Evolutionary conservation across 2,329 filamentous ascomycete species (phyloP).

Genomic region (Triangularia verruculosa): DNA sequence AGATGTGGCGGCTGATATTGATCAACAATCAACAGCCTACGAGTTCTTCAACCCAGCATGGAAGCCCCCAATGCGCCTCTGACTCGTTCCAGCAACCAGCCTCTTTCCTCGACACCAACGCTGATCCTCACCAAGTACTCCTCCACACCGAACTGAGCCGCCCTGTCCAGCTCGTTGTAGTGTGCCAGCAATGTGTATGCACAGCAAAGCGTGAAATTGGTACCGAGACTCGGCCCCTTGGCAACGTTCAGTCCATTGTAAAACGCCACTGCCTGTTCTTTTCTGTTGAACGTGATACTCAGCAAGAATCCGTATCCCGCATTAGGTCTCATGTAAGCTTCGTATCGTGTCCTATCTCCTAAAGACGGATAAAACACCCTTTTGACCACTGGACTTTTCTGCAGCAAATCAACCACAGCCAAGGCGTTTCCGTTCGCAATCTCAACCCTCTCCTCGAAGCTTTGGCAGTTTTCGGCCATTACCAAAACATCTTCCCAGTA

Average conservation of each 20-base stretch:
- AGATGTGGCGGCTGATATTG: no score
- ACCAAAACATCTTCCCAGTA: conserved; percentile 20
- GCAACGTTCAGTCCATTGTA: conserved; percentile 24
- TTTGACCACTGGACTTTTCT: not conserved
- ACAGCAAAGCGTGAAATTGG: conserved; percentile 27
- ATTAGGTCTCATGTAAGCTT: conserved; percentile 3
- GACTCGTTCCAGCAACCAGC: conserved; percentile 21
- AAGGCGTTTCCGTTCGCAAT: conserved; percentile 20
- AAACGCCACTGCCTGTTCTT: conserved; percentile 18
- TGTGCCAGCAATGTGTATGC: conserved; percentile 27
- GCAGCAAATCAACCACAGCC: conserved; percentile 9
- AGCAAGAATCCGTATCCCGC: conserved; percentile 24
- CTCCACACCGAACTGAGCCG: conserved; percentile 25
- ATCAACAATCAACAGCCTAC: not conserved
- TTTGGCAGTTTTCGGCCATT: conserved; percentile 23
- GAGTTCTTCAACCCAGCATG: not conserved
- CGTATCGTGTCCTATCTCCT: conserved; percentile 9
- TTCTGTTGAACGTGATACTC: conserved; percentile 17
- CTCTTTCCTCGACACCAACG: conserved; percentile 24
- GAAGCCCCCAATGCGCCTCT: conserved; percentile 17
- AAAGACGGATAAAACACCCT: conserved; percentile 24
- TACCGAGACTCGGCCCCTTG: conserved; percentile 28
- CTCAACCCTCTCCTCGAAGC: conserved; percentile 15
- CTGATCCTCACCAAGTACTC: conserved; percentile 27
- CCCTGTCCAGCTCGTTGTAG: conserved; percentile 24